Percentiles rank a stretch among this genome's conserved stretches.
phyloP scores from a whole-genome alignment of 2,329 filamentous ascomycete species.

The Chaetomium sp. region DNA sequence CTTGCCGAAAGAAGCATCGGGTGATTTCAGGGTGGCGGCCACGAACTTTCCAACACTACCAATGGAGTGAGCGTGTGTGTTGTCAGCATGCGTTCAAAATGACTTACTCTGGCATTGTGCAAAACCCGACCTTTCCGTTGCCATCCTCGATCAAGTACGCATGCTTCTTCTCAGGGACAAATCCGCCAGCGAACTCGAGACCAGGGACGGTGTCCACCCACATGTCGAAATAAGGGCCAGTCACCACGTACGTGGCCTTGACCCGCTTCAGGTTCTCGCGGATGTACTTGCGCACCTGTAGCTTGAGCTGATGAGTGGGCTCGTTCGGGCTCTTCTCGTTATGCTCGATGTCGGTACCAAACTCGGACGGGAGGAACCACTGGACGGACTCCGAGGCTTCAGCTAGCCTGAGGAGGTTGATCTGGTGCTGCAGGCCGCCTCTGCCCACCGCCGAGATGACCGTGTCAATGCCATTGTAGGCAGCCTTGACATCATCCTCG shows the following conservation, averaged over 20 bases:
- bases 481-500: conserved; percentile 55
- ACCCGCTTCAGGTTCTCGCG: conserved; percentile 55
- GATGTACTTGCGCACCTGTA: conserved; percentile 66
- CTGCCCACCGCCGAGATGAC: conserved; percentile 67
- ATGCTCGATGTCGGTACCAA: conserved; percentile 67
- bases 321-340: conserved; percentile 56
- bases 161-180: conserved; percentile 57
- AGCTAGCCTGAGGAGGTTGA: conserved; percentile 62
- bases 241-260: conserved; percentile 68
- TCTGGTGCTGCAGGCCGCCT: conserved; percentile 61
- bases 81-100: neutral
- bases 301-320: conserved; percentile 69
- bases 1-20: conserved; percentile 54
- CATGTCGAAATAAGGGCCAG: conserved; percentile 68
- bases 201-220: conserved; percentile 52
- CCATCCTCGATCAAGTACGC: conserved; percentile 66
- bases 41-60: conserved; percentile 66
- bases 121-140: conserved; percentile 64
- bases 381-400: conserved; percentile 55
- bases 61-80: conserved; percentile 13
- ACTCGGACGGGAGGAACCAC: conserved; percentile 70
- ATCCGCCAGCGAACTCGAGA: conserved; percentile 54
- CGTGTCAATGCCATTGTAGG: conserved; percentile 64
- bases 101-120: conserved; percentile 70
- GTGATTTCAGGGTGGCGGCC: conserved; percentile 61